Conservation (phyloP, 2,329 filamentous ascomycete species). For the Hymenoscyphus repandus region DNA sequence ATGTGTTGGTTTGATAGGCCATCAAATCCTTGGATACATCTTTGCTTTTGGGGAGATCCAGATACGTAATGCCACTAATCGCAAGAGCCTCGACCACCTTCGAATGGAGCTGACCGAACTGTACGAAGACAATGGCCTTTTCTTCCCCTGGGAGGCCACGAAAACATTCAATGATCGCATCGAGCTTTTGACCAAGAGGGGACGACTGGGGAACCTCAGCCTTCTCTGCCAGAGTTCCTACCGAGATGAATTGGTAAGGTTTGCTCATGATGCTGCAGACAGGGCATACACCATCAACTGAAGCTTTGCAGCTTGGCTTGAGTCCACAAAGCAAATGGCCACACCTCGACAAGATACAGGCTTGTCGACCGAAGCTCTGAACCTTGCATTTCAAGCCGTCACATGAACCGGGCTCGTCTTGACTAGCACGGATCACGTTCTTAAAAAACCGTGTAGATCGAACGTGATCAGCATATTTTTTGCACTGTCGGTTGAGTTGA, state of each 20-base stretch:
- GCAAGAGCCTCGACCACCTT: constrained; percentile 33
- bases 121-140: constrained; percentile 51
- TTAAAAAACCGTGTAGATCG: background rate
- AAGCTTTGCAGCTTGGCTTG: background rate
- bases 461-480: background rate
- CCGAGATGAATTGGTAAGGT: background rate
- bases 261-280: background rate
- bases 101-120: constrained; percentile 41
- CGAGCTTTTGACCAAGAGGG: constrained; percentile 43
- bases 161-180: constrained; percentile 41
- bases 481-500: background rate
- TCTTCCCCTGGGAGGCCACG: constrained; percentile 36
- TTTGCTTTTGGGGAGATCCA: constrained; percentile 33
- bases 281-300: background rate
- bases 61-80: constrained; percentile 29
- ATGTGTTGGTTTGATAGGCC: constrained; percentile 35
- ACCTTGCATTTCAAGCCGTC: background rate
- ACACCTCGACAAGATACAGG: constrained; percentile 42
- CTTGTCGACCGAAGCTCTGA: background rate
- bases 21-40: constrained; percentile 33
- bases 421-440: background rate
- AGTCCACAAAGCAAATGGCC: constrained; percentile 45
- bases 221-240: background rate
- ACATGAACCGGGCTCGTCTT: background rate
- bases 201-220: background rate